Base-by-base conservation (phyloP, 768 basidiomycete species). In the Tephrocybe sp. region DNA sequence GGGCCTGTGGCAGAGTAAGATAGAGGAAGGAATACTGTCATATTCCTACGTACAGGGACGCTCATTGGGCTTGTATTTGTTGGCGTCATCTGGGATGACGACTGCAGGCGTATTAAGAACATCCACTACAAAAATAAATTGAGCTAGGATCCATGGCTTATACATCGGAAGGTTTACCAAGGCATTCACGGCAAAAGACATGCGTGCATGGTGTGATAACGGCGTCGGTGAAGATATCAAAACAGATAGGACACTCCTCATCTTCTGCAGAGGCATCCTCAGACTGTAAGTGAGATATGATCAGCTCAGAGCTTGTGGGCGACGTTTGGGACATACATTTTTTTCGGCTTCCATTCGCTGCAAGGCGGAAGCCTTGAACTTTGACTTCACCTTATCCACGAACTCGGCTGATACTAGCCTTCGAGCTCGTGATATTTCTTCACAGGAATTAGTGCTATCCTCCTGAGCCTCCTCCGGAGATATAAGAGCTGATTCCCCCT, bases 211-310 rank as follows among this genome's bases (percentile, higher is more conserved):
- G 55, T 0, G 84, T 86, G 33, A 88, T 61, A 16, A 81, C 68
- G 13, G 82, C 69, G 45, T 80, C 71, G 1, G 70, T 75, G 58
- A 79, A 69, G 3, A 64, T 61, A 48, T 88, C 86, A 50, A 77
- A 78, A 61, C 87, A 88, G 47, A 90, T 78, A 0, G 83, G 75
- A 55, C 88, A 90, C 48, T 84, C 81, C 36, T 82, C 80, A 9
- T 74, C 71, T 19, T 79, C 76, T 1, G 71, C 69, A 12, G 71
- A 70, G 7, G 75, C 74, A 53, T 79, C 71, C 1, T 56, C 55
- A 15, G 77, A 77, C 79, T 84, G 16, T 34, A 16, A 34, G 33
- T 4, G 4, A 12, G n/a, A 34, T 34, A 12, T 15, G 33, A 15
- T 34, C 13, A n/a, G n/a, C n/a, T n/a, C n/a, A n/a, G n/a, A n/a